These are phyloP conservation scores for Mortierella claussenii DNA, from an alignment of 192 early-diverging fungal species.

Conservation along the genomic window DNA sequence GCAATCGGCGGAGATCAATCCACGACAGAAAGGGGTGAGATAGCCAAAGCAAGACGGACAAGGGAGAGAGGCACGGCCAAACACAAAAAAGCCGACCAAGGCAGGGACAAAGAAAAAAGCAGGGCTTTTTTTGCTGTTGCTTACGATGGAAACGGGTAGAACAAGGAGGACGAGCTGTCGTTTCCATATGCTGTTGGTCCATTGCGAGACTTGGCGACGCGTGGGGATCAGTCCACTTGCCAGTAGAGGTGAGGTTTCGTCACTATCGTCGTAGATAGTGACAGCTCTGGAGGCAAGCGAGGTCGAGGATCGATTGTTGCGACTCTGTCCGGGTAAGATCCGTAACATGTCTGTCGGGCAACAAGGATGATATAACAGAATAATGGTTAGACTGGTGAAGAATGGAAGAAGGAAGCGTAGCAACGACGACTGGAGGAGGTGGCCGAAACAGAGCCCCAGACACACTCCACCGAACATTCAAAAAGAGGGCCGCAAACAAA, in stretches of 20 bases:
- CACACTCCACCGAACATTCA: too few relatives aligned
- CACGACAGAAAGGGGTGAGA: too few relatives aligned
- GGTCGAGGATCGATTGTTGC: constrained; percentile 48
- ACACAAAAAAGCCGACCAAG: too few relatives aligned
- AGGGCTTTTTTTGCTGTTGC: too few relatives aligned
- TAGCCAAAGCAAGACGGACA: too few relatives aligned
- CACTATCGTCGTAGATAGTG: constrained; percentile 51
- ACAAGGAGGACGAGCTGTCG: constrained; percentile 43
- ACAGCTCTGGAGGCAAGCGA: constrained; percentile 51
- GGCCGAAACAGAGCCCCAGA: too few relatives aligned
- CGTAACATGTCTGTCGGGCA: constrained; percentile 31
- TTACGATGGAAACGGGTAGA: constrained; percentile 49
- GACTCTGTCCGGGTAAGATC: constrained; percentile 31
- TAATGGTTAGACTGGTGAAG: neutral
- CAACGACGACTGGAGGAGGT: too few relatives aligned
- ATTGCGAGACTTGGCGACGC: constrained; percentile 44
- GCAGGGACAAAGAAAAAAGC: too few relatives aligned
- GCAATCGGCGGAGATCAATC: too few relatives aligned
- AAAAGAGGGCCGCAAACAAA: too few relatives aligned
- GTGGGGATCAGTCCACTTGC: constrained; percentile 44
- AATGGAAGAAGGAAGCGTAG: neutral
- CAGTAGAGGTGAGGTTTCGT: constrained; percentile 35
- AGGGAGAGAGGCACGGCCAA: too few relatives aligned
- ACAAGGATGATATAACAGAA: neutral
- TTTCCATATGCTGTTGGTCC: constrained; percentile 54